Evolutionary conservation across 768 basidiomycete species (phyloP).

Genomic region (Podaxis sp.): DNA sequence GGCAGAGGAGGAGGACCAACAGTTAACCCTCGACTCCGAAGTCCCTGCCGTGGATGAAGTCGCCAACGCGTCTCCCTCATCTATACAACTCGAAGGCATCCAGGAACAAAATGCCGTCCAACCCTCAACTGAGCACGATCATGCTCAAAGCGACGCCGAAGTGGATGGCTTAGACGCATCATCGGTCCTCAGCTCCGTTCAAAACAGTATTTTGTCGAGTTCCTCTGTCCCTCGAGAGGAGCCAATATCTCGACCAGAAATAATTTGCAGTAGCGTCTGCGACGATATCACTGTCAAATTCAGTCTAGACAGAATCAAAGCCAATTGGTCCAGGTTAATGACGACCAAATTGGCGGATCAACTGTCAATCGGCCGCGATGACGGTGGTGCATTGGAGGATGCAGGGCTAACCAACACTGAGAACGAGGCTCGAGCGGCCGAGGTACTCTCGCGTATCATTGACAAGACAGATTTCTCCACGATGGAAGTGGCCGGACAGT

Average conservation of each 20-base stretch:
- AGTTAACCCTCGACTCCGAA: neutral
- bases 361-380: slow-evolving; percentile 1
- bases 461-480: slow-evolving; percentile 78
- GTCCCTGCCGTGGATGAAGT: slow-evolving; percentile 11
- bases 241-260: slow-evolving; percentile 33
- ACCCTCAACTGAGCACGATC: neutral
- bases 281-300: slow-evolving; percentile 30
- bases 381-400: slow-evolving; percentile 23
- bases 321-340: slow-evolving; percentile 17
- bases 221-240: slow-evolving; percentile 13
- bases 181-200: slow-evolving; percentile 22
- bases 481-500: slow-evolving; percentile 92
- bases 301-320: slow-evolving; percentile 25
- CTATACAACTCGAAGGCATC: neutral
- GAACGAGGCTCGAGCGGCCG: slow-evolving; percentile 55
- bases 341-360: neutral
- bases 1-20: slow-evolving; percentile 1
- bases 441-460: slow-evolving; percentile 80
- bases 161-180: slow-evolving; percentile 21
- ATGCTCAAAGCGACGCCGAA: slow-evolving; percentile 14
- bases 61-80: neutral
- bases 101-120: neutral
- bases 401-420: slow-evolving; percentile 42
- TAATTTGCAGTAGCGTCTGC: slow-evolving; percentile 34
- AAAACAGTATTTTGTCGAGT: slow-evolving; percentile 15